These are phyloP conservation scores for Nakazawaea holstii DNA, from an alignment of 805 yeast species.

Conservation along the genomic window DNA sequence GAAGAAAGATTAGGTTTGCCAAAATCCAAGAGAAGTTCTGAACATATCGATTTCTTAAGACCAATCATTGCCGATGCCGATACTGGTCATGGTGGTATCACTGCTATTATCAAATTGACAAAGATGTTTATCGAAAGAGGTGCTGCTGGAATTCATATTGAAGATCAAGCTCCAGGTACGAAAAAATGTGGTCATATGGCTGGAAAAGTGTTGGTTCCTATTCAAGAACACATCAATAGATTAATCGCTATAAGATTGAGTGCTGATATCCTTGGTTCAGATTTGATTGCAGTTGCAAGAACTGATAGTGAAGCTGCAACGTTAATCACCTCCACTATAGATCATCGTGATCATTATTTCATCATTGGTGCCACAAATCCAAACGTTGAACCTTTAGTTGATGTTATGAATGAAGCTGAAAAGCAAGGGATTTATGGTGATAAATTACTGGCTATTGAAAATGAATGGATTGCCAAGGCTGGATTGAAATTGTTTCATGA, in stretches of 20 bases:
- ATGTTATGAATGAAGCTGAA: constrained; percentile 81
- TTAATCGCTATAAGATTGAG: constrained; percentile 90
- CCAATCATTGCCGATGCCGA: constrained; percentile 98
- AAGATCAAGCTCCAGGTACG: constrained; percentile 98
- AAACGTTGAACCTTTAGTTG: constrained; percentile 63
- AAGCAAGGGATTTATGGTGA: constrained; percentile 64
- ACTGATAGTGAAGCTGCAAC: constrained; percentile 99
- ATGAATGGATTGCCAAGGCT: constrained; percentile 77
- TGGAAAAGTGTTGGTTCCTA: constrained; percentile 95
- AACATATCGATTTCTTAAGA: constrained; percentile 80
- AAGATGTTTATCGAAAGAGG: constrained; percentile 96
- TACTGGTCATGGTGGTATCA: constrained; percentile 98
- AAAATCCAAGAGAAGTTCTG: constrained; percentile 59
- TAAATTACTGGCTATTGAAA: constrained; percentile 67
- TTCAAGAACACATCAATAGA: constrained; percentile 95
- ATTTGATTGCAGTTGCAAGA: constrained; percentile 85
- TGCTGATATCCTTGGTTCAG: constrained; percentile 89
- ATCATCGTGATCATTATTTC: constrained; percentile 90
- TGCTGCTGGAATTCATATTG: constrained; percentile 98
- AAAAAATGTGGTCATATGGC: constrained; percentile 99
- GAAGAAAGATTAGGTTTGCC: constrained; percentile 69
- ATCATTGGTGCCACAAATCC: constrained; percentile 90
- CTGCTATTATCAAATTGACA: constrained; percentile 92
- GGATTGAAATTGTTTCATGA: constrained; percentile 85
- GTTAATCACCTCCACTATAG: constrained; percentile 87